Base-by-base conservation (phyloP, 305 asterid species). In the Striga hermonthica region DNA sequence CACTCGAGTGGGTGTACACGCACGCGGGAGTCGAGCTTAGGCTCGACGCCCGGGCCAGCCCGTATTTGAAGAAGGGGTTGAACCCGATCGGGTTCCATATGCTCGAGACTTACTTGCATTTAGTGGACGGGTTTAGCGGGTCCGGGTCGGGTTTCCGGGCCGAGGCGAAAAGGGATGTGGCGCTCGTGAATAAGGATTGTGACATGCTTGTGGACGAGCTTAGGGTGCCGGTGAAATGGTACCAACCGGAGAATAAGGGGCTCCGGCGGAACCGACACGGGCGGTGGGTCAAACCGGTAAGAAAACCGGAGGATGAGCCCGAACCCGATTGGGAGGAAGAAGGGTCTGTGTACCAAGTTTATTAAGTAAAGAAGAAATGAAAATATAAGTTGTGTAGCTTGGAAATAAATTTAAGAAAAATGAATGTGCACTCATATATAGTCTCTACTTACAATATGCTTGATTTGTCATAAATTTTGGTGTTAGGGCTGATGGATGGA, bases 21-120 rank as follows among this genome's bases (percentile, higher is more conserved):
- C 96, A 89, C 60, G 96, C 80, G 3, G 96, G 95, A 9, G 90
- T 76, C 0, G 92, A 89, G 77, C 12, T 86, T 10, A 86, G 76
- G 62, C 79, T 89, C 4, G 96, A 86, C 9, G 79, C 74, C 1
- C 45, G 87, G 53, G 74, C 83, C 2, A 86, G 92, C 0, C 92
- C 89, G 0, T 86, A 79, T 67, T 53, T 86, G 1, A 86, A 89
- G 52, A 80, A 75, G 53, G 80, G 92, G 36, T 57, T 86, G 41
- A 89, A 89, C 55, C 49, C 81, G 43, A 47, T 86, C 8, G 95
- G 92, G 11, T 74, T 79, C 60, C 96, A 89, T 45, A 83, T 86
- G 95, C 69, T 86, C 5, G 93, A 89, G 72, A 89, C 95, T 11
- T 82, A 89, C 48, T 85, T 89, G 0, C 95, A 89, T 74, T 64